Evolutionary conservation across 1,139 yeast species (phyloP), one percentile per base, ranked within the genome.

Genomic region (Candida albicans): DNA sequence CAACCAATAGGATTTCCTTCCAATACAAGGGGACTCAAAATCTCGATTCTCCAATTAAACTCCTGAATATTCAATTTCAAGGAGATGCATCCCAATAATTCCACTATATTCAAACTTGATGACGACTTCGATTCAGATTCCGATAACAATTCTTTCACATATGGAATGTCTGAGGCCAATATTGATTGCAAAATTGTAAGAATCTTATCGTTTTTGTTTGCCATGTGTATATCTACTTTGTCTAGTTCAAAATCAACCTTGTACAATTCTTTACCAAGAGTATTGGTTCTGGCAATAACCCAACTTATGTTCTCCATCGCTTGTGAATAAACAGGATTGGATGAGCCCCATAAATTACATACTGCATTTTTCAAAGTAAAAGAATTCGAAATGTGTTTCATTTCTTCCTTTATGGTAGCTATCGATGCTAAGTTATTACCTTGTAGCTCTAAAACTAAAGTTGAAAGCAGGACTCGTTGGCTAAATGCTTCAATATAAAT

Each of bases 21-120:
- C 12, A 48, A 18, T 1, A 25, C 12, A 14, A 51, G 42, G 3
- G 69, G 57, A 18, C 52, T 41, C 4, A 65, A 38, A 2, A 57
- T 28, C 29, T 58, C 61, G 6, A 62, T 8, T 12, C 48, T 39
- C 58, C 62, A 65, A 7, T 51, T 44, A n/a, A 56, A 45, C 39
- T 62, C 61, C 9, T 56, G 56, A 9, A 63, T 28, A 14, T 52
- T 56, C 26, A 59, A 18, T 22, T 49, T 55, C 7, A 64, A 36
- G 1, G 56, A 54, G n/a, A 61, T 44, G 1, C 30, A 37, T 14
- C 35, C 36, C 26, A 50, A 33, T 8, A 33, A 31, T 12, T 42
- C 43, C 4, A 27, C 7, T 18, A 26, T 15, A 11, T 22, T 11
- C 11, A 8, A 22, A 3, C 4, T 33, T 9, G 18, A 13, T 4